These are phyloP conservation scores for Coniochaeta sp. DNA, from an alignment of 2,329 filamentous ascomycete genomes.

Conservation along the genomic window DNA sequence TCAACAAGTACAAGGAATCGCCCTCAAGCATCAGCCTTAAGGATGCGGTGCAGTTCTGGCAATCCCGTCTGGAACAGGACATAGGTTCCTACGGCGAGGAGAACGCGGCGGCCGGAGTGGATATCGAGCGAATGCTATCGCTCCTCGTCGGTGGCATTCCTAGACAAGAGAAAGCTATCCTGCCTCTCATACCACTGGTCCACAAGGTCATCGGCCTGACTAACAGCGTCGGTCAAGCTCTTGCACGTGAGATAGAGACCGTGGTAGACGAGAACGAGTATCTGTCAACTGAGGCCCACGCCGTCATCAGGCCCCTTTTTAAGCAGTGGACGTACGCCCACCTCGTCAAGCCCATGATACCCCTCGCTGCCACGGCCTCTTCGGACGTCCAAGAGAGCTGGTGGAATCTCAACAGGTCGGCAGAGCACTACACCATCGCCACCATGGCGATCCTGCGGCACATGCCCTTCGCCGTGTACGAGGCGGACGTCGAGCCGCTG, in stretches of 20 bases:
- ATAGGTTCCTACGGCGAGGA: conserved; percentile 6
- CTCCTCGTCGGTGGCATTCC: conserved; percentile 21
- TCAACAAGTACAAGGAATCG: conserved; percentile 34
- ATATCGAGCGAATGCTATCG: conserved; percentile 16
- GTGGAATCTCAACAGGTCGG: not conserved
- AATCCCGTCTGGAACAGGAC: conserved; percentile 9
- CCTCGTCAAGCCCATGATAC: conserved; percentile 37
- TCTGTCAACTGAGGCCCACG: conserved; percentile 33
- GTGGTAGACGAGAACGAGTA: conserved; percentile 32
- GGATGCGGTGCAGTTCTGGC: conserved; percentile 14
- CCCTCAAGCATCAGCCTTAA: conserved; percentile 13
- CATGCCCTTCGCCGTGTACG: conserved; percentile 43
- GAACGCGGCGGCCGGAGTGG: conserved; percentile 7
- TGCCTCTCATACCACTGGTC: conserved; percentile 18
- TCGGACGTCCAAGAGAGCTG: conserved; percentile 15
- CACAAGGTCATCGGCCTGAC: conserved; percentile 24
- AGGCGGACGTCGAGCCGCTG: conserved; percentile 40
- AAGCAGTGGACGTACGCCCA: conserved; percentile 42
- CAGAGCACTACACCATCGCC: conserved; percentile 36
- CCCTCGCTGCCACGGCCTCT: conserved; percentile 26
- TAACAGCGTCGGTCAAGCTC: conserved; percentile 25
- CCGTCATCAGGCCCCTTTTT: conserved; percentile 33
- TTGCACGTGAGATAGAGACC: conserved; percentile 34
- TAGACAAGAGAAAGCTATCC: conserved; percentile 26
- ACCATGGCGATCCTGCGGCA: conserved; percentile 42